Evolutionary conservation across 352 stramenopile genomes (phyloP).

Genomic region (Globisporangium cystogenes): DNA sequence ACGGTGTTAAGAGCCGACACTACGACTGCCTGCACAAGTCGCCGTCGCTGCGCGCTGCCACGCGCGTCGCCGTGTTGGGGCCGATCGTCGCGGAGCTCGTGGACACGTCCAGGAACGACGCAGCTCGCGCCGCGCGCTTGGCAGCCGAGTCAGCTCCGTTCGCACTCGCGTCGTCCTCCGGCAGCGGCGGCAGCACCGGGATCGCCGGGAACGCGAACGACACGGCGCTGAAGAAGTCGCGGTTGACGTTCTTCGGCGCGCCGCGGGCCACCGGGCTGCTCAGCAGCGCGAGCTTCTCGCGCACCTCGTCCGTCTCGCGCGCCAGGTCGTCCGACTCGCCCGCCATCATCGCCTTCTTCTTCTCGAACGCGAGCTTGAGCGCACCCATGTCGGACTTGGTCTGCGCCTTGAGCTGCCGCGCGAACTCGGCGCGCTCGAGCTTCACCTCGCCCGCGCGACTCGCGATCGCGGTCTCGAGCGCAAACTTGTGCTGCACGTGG

Average conservation of each 20-base stretch:
- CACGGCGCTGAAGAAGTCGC: slow-evolving; percentile 43
- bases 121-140: slow-evolving; percentile 14
- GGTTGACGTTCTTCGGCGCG: slow-evolving; percentile 6
- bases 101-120: slow-evolving; percentile 11
- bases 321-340: slow-evolving; percentile 19
- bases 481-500: slow-evolving; percentile 50
- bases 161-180: not conserved
- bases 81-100: slow-evolving; percentile 14
- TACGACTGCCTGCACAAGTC: slow-evolving; percentile 31
- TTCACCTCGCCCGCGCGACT: slow-evolving; percentile 30
- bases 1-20: too few relatives aligned
- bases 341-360: slow-evolving; percentile 34
- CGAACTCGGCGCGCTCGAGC: slow-evolving; percentile 38
- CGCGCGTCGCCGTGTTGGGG: slow-evolving; percentile 12
- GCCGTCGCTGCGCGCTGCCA: slow-evolving; percentile 21
- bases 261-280: slow-evolving; percentile 6
- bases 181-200: slow-evolving; percentile 13
- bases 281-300: slow-evolving; percentile 20
- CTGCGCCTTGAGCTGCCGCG: slow-evolving; percentile 47
- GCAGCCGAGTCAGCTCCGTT: not conserved
- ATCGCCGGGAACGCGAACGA: slow-evolving; percentile 27
- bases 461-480: slow-evolving; percentile 32
- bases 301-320: slow-evolving; percentile 23
- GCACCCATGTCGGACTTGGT: slow-evolving; percentile 40
- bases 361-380: slow-evolving; percentile 41